Conservation (phyloP, 2,329 filamentous ascomycete genomes). For the Aspergillus candidus region DNA sequence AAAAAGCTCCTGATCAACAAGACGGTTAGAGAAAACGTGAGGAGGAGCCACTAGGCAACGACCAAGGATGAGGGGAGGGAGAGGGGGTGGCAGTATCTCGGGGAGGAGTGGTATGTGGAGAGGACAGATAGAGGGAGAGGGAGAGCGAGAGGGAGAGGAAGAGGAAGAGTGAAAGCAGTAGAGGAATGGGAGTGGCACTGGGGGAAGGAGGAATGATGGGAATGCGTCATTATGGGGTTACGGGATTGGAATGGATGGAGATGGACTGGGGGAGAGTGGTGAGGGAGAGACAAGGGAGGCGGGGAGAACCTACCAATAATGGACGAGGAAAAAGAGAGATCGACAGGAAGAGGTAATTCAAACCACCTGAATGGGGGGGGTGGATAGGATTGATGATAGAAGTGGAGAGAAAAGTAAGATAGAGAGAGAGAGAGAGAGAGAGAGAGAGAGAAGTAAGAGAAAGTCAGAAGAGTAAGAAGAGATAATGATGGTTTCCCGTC, state of each 20-base stretch:
- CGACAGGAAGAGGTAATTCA: neutral
- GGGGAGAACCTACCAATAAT: neutral
- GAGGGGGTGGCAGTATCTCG: constrained; percentile 1
- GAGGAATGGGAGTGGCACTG: constrained; percentile 10
- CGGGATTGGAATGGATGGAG: constrained; percentile 13
- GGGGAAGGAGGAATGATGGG: neutral
- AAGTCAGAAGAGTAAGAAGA: constrained; percentile 4
- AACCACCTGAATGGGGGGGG: neutral
- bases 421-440: constrained; percentile 8
- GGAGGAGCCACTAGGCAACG: constrained; percentile 2
- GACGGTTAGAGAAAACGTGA: constrained; percentile 12
- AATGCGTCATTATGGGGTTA: constrained; percentile 32
- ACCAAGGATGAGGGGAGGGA: neutral
- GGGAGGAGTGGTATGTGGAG: constrained; percentile 19
- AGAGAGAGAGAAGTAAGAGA: constrained; percentile 7
- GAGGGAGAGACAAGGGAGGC: neutral
- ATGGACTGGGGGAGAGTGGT: neutral
- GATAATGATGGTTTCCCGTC: constrained; percentile 12
- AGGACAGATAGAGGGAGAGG: constrained; percentile 14
- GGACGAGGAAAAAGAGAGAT: neutral
- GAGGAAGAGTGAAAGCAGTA: constrained; percentile 6
- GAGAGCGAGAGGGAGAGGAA: constrained; percentile 12
- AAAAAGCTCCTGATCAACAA: constrained; percentile 11
- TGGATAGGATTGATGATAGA: neutral
- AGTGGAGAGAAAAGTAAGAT: neutral